A percentile compares a stretch with the other conserved stretches of the same genome.
phyloP scores from a whole-genome alignment of 352 stramenopile species.

The Phytophthora meadii region DNA sequence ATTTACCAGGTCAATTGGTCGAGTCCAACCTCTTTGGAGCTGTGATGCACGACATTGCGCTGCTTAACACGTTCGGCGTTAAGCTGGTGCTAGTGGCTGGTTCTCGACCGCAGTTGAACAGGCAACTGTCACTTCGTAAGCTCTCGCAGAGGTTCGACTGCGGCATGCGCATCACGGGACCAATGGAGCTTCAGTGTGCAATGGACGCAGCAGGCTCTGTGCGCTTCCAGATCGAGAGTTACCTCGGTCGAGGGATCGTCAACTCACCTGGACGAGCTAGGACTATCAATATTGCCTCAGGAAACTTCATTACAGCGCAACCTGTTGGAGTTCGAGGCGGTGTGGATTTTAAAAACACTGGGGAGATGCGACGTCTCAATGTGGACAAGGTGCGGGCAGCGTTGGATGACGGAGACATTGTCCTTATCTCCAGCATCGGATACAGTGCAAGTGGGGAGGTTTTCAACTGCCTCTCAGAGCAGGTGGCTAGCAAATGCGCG shows the following conservation, averaged over 20 bases:
- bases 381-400: conserved; percentile 90
- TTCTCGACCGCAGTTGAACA: conserved; percentile 95
- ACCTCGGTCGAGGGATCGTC: conserved; percentile 82
- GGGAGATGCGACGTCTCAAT: conserved; percentile 95
- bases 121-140: conserved; percentile 81
- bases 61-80: conserved; percentile 96
- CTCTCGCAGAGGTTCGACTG: conserved; percentile 81
- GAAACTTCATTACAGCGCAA: conserved; percentile 97
- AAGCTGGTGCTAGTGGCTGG: conserved; percentile 96
- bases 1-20: conserved; percentile 95
- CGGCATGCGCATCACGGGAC: conserved; percentile 92
- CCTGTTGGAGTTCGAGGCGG: conserved; percentile 87
- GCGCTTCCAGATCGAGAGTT: conserved; percentile 91
- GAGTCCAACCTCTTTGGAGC: conserved; percentile 91
- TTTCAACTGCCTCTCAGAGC: conserved; percentile 91
- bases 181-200: conserved; percentile 91
- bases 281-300: conserved; percentile 94
- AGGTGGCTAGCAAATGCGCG: conserved; percentile 89
- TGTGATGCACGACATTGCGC: conserved; percentile 96
- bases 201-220: conserved; percentile 95
- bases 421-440: conserved; percentile 96
- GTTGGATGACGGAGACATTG: conserved; percentile 95
- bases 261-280: conserved; percentile 77
- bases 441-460: conserved; percentile 96
- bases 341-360: conserved; percentile 92